Evolutionary conservation across 352 stramenopile species (phyloP).

Genomic region (Pseudoperonospora humuli): DNA sequence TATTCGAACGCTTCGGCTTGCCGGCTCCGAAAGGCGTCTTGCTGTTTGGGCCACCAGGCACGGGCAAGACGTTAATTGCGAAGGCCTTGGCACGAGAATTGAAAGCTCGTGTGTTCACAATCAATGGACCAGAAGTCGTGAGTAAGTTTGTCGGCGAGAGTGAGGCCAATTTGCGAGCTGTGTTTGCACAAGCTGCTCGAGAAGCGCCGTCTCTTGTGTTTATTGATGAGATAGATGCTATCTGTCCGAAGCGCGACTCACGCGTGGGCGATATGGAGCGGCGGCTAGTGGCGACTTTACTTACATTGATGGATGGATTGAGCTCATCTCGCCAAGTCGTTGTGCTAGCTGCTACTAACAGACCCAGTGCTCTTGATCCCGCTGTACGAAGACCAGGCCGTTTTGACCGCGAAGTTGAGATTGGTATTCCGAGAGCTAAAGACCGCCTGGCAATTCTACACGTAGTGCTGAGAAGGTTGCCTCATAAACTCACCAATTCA

Average conservation of each 20-base stretch:
- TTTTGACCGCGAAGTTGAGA: constrained; percentile 96
- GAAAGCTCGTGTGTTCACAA: constrained; percentile 89
- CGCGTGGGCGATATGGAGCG: constrained; percentile 76
- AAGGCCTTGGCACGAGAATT: constrained; percentile 89
- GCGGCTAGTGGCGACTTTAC: constrained; percentile 81
- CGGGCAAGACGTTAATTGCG: constrained; percentile 94
- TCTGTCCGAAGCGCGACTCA: constrained; percentile 81
- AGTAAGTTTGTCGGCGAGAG: constrained; percentile 93
- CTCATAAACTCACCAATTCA: constrained; percentile 63
- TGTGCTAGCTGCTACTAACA: constrained; percentile 74
- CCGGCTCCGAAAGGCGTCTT: constrained; percentile 93
- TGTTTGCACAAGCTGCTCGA: constrained; percentile 46
- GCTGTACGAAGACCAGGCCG: constrained; percentile 91
- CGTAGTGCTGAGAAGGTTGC: constrained; percentile 86
- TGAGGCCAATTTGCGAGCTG: constrained; percentile 67
- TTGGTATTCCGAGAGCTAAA: constrained; percentile 90
- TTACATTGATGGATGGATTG: constrained; percentile 87
- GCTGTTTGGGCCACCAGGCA: constrained; percentile 92
- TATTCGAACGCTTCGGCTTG: constrained; percentile 91
- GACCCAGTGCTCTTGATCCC: constrained; percentile 88
- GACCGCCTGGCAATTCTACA: constrained; percentile 91
- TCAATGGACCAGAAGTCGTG: constrained; percentile 95
- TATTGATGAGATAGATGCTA: constrained; percentile 88
- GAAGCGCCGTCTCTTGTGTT: constrained; percentile 64
- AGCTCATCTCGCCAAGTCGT: constrained; percentile 53